Evolutionary conservation across 1,284 basidiomycete genomes (phyloP).

Genomic region (Megacollybia platyphylla): DNA sequence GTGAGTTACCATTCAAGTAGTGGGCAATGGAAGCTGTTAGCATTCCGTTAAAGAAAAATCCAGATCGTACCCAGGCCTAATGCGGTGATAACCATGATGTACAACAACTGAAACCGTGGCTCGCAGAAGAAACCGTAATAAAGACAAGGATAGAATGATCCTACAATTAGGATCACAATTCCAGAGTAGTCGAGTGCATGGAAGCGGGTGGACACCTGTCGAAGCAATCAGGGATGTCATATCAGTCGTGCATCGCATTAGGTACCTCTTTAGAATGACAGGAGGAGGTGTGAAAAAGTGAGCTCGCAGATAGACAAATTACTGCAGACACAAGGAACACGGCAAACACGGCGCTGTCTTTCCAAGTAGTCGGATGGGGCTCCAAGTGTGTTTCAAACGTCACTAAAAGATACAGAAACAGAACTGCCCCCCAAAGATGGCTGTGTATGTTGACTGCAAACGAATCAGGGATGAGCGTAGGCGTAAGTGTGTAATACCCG

Average conservation of each 20-base stretch:
- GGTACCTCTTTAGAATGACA: constrained; percentile 62
- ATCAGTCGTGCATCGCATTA: constrained; percentile 12
- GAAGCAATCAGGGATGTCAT: constrained; percentile 3
- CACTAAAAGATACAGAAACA: constrained; percentile 53
- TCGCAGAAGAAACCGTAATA: constrained; percentile 68
- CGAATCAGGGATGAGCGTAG: constrained; percentile 6
- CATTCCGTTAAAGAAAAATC: constrained; percentile 1
- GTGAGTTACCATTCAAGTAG: background rate
- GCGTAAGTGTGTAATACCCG: constrained; percentile 27
- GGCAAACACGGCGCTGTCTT: constrained; percentile 52
- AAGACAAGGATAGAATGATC: constrained; percentile 70
- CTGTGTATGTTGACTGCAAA: constrained; percentile 79
- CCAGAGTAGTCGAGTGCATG: constrained; percentile 65
- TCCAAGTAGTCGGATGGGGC: constrained; percentile 40
- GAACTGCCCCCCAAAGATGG: constrained; percentile 65
- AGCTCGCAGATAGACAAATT: constrained; percentile 65
- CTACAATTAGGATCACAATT: constrained; percentile 60
- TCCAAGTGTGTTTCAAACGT: constrained; percentile 39
- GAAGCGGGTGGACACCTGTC: constrained; percentile 34
- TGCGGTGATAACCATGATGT: constrained; percentile 39
- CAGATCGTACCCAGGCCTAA: constrained; percentile 47
- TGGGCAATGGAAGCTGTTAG: constrained; percentile 11
- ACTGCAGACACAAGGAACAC: constrained; percentile 67
- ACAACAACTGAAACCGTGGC: constrained; percentile 32
- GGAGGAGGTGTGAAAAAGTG: constrained; percentile 65